Evolutionary conservation across 345 rosid species (phyloP).

Genomic region (Eucalyptus viminalis): DNA sequence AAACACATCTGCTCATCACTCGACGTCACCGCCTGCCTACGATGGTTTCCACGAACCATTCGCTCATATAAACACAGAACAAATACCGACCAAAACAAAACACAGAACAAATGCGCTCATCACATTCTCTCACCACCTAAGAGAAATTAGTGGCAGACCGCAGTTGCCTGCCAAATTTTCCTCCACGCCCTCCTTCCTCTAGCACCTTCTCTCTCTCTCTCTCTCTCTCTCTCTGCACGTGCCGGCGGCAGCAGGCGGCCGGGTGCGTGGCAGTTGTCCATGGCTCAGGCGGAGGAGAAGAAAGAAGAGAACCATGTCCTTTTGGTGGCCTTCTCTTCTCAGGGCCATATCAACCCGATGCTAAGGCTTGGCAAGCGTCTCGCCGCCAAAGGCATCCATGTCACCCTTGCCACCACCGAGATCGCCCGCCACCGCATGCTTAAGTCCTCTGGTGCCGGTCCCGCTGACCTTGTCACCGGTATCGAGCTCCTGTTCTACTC

Average conservation of each 20-base stretch:
- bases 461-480: background rate
- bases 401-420: slow-evolving; percentile 19
- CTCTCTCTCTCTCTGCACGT: background rate
- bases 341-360: slow-evolving; percentile 33
- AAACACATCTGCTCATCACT: background rate
- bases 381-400: slow-evolving; percentile 8
- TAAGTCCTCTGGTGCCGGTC: background rate
- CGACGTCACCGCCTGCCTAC: background rate
- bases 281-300: background rate
- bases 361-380: slow-evolving; percentile 20
- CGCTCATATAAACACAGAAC: background rate
- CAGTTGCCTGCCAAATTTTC: background rate
- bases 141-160: background rate
- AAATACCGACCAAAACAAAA: background rate
- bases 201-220: background rate
- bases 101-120: background rate
- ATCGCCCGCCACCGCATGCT: slow-evolving; percentile 6
- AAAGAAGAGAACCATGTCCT: slow-evolving; percentile 8
- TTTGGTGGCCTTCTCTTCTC: slow-evolving; percentile 11
- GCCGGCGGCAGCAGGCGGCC: background rate
- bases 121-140: background rate
- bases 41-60: background rate
- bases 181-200: background rate
- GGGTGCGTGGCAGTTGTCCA: background rate
- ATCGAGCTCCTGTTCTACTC: slow-evolving; percentile 26